Conservation (phyloP, 129 eudicot genomes). For the Tanacetum coccineum region DNA sequence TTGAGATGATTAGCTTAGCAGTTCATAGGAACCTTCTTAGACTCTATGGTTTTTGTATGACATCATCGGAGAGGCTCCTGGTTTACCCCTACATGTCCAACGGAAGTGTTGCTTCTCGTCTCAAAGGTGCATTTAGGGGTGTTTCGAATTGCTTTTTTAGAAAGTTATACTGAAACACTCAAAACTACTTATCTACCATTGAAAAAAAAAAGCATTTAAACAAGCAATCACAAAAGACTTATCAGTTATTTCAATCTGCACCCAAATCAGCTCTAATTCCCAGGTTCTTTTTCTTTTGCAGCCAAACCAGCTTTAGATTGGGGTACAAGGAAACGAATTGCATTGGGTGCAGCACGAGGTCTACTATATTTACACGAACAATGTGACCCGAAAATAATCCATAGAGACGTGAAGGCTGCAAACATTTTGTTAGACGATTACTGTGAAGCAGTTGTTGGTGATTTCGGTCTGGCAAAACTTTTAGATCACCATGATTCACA, state of each 20-base stretch:
- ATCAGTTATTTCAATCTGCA: neutral
- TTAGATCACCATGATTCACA: slow-evolving; percentile 89
- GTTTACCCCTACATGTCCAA: slow-evolving; percentile 96
- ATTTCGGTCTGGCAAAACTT: slow-evolving; percentile 96
- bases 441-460: slow-evolving; percentile 96
- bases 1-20: slow-evolving; percentile 94
- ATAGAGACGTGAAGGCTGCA: slow-evolving; percentile 97
- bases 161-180: no score
- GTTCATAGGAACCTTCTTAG: slow-evolving; percentile 90
- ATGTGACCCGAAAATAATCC: slow-evolving; percentile 96
- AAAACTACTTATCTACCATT: no score
- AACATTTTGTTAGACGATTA: slow-evolving; percentile 86
- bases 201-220: no score
- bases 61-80: slow-evolving; percentile 65
- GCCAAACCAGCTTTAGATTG: slow-evolving; percentile 92
- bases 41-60: slow-evolving; percentile 82
- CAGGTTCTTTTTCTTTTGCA: slow-evolving; percentile 27
- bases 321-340: slow-evolving; percentile 80
- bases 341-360: slow-evolving; percentile 91
- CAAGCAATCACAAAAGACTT: no score
- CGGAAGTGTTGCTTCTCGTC: slow-evolving; percentile 98
- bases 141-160: no score
- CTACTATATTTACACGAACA: slow-evolving; percentile 89
- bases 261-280: neutral
- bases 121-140: slow-evolving; percentile 51